phyloP scores from a whole-genome alignment of 805 yeast species.

The Yarrowia sp. region DNA sequence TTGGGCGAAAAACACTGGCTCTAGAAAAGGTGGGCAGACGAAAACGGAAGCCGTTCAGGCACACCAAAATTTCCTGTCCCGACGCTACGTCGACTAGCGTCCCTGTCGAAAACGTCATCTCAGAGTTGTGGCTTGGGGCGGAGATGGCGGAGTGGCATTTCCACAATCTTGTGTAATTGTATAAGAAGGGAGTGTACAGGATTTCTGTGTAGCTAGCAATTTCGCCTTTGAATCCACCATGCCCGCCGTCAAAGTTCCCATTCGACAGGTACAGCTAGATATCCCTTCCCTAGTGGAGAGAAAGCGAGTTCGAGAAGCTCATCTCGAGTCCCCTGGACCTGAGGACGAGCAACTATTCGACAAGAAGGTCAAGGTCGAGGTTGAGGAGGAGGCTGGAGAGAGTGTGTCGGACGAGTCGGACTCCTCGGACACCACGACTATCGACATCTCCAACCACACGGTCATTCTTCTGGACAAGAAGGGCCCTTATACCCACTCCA shows the following conservation, averaged over 20 bases:
- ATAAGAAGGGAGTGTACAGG: not conserved
- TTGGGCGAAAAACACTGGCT: not conserved
- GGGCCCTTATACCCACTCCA: constrained; percentile 6
- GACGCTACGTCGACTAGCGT: too few species aligned
- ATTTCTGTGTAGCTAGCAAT: too few species aligned
- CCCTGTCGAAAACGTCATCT: constrained; percentile 11
- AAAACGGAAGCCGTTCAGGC: too few species aligned
- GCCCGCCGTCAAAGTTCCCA: not conserved
- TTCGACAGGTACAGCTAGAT: not conserved
- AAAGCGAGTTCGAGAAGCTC: not conserved
- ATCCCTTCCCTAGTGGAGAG: not conserved
- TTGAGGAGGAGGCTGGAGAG: not conserved
- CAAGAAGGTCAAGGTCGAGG: not conserved
- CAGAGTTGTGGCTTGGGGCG: constrained; percentile 24
- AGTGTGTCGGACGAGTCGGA: not conserved
- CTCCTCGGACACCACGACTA: not conserved
- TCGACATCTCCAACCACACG: not conserved
- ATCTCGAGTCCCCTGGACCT: not conserved
- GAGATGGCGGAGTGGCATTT: constrained; percentile 14
- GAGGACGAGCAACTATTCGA: constrained; percentile 7
- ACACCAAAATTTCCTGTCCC: too few species aligned
- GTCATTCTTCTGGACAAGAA: constrained; percentile 1
- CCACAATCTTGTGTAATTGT: not conserved
- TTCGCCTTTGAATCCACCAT: not conserved
- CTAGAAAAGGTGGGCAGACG: too few species aligned